Conservation (phyloP, 2,329 filamentous ascomycete genomes). For the Colletotrichum euphorbiae region DNA sequence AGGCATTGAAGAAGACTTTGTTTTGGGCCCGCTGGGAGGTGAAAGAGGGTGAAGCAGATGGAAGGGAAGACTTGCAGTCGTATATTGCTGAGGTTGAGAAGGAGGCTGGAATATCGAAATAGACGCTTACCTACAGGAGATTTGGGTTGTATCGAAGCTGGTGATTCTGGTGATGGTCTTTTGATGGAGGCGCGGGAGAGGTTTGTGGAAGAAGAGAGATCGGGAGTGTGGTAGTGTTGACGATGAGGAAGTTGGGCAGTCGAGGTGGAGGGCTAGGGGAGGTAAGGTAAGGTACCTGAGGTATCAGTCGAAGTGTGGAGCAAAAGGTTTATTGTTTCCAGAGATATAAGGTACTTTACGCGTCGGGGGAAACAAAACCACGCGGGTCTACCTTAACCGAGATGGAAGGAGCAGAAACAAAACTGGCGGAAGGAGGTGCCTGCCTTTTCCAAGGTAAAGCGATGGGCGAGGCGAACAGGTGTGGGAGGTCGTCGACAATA, state of each 20-base stretch:
- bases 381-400: conserved; percentile 2
- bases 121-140: conserved; percentile 28
- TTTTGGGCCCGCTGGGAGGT: neutral
- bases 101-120: neutral
- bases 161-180: neutral
- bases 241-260: neutral
- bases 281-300: neutral
- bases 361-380: neutral
- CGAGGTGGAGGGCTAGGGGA: neutral
- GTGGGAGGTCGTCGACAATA: neutral
- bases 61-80: neutral
- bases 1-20: too few species aligned
- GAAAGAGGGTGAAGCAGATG: neutral
- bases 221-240: neutral
- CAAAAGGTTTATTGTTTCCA: neutral
- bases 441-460: conserved; percentile 9
- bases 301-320: neutral
- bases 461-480: neutral
- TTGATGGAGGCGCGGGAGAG: neutral
- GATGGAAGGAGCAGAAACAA: neutral
- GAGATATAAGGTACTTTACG: neutral
- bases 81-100: neutral
- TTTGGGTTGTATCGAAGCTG: neutral
- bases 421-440: conserved; percentile 2
- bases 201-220: neutral